Percentiles rank a stretch among this genome's conserved stretches.
Conservation (phyloP, 164 flowering plant genomes). For the Berberis vulgaris region DNA sequence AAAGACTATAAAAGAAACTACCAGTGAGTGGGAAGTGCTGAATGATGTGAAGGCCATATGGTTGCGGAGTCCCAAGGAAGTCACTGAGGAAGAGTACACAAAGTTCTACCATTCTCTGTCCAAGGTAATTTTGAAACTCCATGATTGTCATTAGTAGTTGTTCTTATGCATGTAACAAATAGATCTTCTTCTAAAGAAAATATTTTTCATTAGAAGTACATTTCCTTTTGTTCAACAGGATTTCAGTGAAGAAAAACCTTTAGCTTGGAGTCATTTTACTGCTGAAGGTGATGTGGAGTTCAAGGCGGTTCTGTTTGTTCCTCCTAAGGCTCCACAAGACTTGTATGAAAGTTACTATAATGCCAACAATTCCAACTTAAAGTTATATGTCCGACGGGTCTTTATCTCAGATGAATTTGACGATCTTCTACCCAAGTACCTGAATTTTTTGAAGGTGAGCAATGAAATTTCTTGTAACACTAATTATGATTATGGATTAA, state of each 20-base stretch:
- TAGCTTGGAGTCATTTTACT: slow-evolving; percentile 83
- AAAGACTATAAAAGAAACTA: slow-evolving; percentile 77
- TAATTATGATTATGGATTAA: neutral
- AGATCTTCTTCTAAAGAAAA: neutral
- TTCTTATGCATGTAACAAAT: too few species aligned
- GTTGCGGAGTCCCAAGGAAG: slow-evolving; percentile 90
- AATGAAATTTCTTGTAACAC: neutral
- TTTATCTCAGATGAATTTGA: slow-evolving; percentile 97
- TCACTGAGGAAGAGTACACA: slow-evolving; percentile 90
- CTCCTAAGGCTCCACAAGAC: slow-evolving; percentile 97
- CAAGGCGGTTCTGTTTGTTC: slow-evolving; percentile 92
- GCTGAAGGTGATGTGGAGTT: slow-evolving; percentile 99
- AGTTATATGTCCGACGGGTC: slow-evolving; percentile 85
- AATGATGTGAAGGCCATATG: slow-evolving; percentile 97
- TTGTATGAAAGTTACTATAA: slow-evolving; percentile 93
- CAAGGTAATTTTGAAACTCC: slow-evolving; percentile 37
- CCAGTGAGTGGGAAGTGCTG: slow-evolving; percentile 86
- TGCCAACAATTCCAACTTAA: slow-evolving; percentile 71
- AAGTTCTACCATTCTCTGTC: slow-evolving; percentile 86
- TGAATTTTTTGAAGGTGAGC: slow-evolving; percentile 73
- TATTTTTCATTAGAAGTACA: neutral
- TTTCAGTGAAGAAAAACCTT: slow-evolving; percentile 81
- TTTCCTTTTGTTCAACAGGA: slow-evolving; percentile 35
- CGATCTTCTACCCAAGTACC: slow-evolving; percentile 93
- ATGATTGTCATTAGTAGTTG: too few species aligned